Evolutionary conservation across 495 filamentous ascomycete species (phyloP), one percentile per base, ranked within the genome.

Genomic region (Emericellopsis terricola): DNA sequence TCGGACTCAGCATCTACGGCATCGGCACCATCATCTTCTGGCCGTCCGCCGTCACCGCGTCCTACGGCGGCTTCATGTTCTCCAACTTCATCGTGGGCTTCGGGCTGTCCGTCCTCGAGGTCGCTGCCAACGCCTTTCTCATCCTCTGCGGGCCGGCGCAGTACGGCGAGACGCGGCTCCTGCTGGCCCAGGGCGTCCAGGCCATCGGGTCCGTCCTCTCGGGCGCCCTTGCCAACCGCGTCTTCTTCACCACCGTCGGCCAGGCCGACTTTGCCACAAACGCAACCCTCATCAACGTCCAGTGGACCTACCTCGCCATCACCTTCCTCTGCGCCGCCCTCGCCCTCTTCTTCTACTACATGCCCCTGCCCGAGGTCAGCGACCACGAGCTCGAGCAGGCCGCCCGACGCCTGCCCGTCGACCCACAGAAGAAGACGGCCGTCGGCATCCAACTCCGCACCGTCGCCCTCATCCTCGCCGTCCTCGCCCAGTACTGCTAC

Each of bases 291-390:
- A 62, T 78, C 31, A 65, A 76, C 31, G 78, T 85, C 15, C 79
- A 85, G 48, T 83, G 79, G 78, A 69, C 75, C 0, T 85, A 83
- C 45, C 64, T 83, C 0, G 76, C 66, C 31, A 72, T 81, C 33
- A 76, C 76, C 3, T 68, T 78, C 26, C 74, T 83, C 39, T 76
- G 76, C 36, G 78, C 76, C 31, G 53, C 66, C 16, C 66, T 80
- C 14, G 69, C 68, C 1, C 51, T 71, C 13, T 65, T 66, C 45
- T 68, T 71, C 40, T 71, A 67, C 46, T 71, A 71, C 46, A 64
- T 66, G 53, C 66, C 65, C 0, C 37, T 71, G 40, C 58, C 65
- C 3, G 67, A 68, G 31, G 58, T 66, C 2, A 58, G 51, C 31
- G 67, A 71, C 43, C 37, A 42, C 14, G 65, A 68, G 29, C 59